phyloP scores from a whole-genome alignment of 805 yeast species.

The Candida tibetensis region DNA sequence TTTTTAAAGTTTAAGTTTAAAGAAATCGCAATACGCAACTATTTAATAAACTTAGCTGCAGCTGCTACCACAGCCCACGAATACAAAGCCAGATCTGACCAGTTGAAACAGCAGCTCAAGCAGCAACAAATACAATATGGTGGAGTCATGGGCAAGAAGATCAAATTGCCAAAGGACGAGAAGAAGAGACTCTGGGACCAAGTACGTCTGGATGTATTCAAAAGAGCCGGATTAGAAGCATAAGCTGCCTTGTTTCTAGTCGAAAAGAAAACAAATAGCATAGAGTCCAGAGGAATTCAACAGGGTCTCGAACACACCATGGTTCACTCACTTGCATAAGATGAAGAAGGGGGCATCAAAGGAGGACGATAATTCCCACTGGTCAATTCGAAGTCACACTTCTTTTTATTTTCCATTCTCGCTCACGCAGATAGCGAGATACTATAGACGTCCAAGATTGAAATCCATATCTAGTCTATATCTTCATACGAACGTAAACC shows the following conservation, averaged over 20 bases:
- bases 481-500: no score
- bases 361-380: not conserved
- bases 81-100: constrained; percentile 40
- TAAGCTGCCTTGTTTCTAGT: constrained; percentile 6
- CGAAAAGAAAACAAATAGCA: no score
- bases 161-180: constrained; percentile 38
- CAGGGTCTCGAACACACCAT: not conserved
- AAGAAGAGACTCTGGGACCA: constrained; percentile 47
- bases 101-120: constrained; percentile 27
- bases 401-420: no score
- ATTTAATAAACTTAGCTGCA: constrained; percentile 50
- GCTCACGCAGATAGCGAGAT: no score
- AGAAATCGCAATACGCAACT: constrained; percentile 48
- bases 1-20: constrained; percentile 36
- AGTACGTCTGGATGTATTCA: constrained; percentile 50
- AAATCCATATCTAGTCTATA: no score
- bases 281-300: not conserved
- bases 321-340: not conserved
- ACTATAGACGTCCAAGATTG: no score
- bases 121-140: constrained; percentile 8
- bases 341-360: not conserved
- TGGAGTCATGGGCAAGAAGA: constrained; percentile 10
- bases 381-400: no score
- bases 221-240: constrained; percentile 43
- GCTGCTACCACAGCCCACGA: constrained; percentile 55